Base-by-base conservation (phyloP, 2,329 filamentous ascomycete species). In the Trichoderma hamatum region DNA sequence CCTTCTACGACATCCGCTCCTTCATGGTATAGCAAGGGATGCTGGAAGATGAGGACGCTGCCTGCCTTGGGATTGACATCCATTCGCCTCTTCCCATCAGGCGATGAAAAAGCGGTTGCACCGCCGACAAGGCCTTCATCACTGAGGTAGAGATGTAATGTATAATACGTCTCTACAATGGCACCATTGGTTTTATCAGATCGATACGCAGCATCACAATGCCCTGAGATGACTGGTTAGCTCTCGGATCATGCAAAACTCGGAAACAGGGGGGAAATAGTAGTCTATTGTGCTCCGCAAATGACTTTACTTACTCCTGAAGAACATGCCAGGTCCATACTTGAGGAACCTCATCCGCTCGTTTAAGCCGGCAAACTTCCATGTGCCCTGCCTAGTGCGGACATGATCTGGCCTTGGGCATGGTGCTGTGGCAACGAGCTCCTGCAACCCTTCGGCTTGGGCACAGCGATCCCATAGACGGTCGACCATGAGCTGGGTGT, bases 331-430 rank as follows among this genome's bases (percentile, higher is more conserved):
- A 0, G 83, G 80, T 0, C 84, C 84, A 76, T 96, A 96, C 74
- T 87, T 90, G 62, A 96, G 80, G 74, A 94, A 94, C 32, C 93
- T 82, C 85, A 94, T 85, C 43, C 92, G 81, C 76, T 93, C 87
- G 76, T 96, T 96, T 52, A 92, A 77, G 11, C 89, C 72, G 39
- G 77, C 71, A 71, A 86, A 84, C 60, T 77, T 75, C 82, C 84
- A 84, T 59, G 74, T 72, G 4, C 75, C 75, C 32, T 69, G 71
- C 3, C 71, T 71, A 30, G 69, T 68, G 24, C 69, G 69, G 24
- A 73, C 68, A 7, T 77, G 73, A 26, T 76, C 72, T 1, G 64
- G 64, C 39, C 16, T 51, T 51, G 64, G n/a, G 14, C 52, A 49
- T 0, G 78, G 74, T 21, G 84, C 74, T 2, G 74, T 73, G 1